phyloP scores from a whole-genome alignment of 2,329 filamentous ascomycete species.

The Alternaria atra region DNA sequence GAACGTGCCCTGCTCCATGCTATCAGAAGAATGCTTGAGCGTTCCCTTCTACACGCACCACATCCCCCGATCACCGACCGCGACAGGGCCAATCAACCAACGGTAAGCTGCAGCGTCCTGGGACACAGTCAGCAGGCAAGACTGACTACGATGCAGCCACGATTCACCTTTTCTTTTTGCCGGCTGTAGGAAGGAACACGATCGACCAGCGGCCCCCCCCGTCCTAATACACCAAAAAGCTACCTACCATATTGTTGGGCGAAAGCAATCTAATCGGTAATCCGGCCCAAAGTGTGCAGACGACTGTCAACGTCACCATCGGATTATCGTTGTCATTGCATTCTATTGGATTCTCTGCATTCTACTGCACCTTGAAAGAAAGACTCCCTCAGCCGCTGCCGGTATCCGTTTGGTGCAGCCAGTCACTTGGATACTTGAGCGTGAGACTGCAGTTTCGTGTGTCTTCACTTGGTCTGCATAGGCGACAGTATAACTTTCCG shows the following conservation, averaged over 20 bases:
- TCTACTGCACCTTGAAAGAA: background rate
- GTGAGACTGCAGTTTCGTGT: background rate
- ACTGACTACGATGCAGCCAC: constrained; percentile 30
- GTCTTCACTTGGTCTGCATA: constrained; percentile 11
- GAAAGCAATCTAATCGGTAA: constrained; percentile 21
- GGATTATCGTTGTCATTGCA: too few species aligned
- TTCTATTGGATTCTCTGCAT: background rate
- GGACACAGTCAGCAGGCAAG: constrained; percentile 39
- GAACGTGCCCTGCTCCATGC: constrained; percentile 41
- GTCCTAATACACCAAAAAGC: constrained; percentile 4
- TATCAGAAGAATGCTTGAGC: constrained; percentile 25
- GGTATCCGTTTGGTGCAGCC: background rate
- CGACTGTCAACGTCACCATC: constrained; percentile 13
- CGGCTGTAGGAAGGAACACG: constrained; percentile 20
- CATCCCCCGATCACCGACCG: constrained; percentile 33
- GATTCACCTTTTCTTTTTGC: constrained; percentile 29
- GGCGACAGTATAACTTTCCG: constrained; percentile 7
- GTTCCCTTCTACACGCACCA: constrained; percentile 28
- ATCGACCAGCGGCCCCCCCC: constrained; percentile 14
- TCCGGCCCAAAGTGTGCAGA: constrained; percentile 5
- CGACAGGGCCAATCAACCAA: constrained; percentile 2
- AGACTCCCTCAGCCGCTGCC: background rate
- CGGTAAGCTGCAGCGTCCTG: constrained; percentile 25
- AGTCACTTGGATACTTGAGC: too few species aligned
- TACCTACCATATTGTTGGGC: constrained; percentile 18